phyloP scores from a whole-genome alignment of 768 basidiomycete genomes.

The Postia placenta region DNA sequence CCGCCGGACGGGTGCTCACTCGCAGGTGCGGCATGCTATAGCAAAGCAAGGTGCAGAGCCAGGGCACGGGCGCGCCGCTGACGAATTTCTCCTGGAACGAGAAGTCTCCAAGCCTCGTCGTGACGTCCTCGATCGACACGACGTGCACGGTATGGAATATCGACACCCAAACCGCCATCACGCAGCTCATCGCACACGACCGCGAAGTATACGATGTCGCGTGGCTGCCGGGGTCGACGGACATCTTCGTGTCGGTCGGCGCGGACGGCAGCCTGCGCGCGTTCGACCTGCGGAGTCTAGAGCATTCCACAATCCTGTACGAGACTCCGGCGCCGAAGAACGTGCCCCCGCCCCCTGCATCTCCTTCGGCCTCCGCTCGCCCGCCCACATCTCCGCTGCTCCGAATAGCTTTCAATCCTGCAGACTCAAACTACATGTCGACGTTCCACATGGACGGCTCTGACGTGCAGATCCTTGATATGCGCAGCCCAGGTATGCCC shows the following conservation, averaged over 20 bases:
- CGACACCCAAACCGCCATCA: constrained; percentile 87
- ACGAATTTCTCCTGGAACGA: constrained; percentile 99
- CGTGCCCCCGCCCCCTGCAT: constrained; percentile 48
- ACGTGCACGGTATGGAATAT: constrained; percentile 99
- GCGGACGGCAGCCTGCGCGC: constrained; percentile 95
- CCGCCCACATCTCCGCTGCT: constrained; percentile 78
- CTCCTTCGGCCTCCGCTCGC: constrained; percentile 54
- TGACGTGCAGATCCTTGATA: constrained; percentile 91
- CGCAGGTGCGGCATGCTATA: constrained; percentile 20
- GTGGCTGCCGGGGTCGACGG: constrained; percentile 95
- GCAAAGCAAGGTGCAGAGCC: constrained; percentile 89
- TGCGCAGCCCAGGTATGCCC: constrained; percentile 93
- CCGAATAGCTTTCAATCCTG: constrained; percentile 86
- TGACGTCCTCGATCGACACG: constrained; percentile 97
- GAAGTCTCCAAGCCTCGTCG: constrained; percentile 82
- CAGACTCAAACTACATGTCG: constrained; percentile 91
- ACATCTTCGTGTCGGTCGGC: constrained; percentile 97
- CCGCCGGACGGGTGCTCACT: neutral
- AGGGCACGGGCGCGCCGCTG: constrained; percentile 80
- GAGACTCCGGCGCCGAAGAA: constrained; percentile 84
- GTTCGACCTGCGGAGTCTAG: constrained; percentile 92
- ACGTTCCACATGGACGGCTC: constrained; percentile 93
- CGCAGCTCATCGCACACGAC: constrained; percentile 96
- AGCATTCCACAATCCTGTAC: constrained; percentile 97
- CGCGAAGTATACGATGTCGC: constrained; percentile 95